Evolutionary conservation across 2,329 filamentous ascomycete species (phyloP).

Genomic region (Capronia epimyces): DNA sequence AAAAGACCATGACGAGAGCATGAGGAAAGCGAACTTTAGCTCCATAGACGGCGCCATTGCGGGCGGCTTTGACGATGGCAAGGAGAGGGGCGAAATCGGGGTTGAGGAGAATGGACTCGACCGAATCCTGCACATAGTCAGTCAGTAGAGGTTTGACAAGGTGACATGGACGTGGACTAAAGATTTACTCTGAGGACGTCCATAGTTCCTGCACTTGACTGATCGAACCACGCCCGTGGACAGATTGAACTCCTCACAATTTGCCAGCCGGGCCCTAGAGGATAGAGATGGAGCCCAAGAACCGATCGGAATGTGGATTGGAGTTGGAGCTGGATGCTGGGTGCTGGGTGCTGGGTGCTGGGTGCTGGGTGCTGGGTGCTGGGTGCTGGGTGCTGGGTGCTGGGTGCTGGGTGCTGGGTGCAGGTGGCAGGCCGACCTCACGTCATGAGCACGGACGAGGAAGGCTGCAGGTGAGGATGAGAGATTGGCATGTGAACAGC

Average conservation of each 20-base stretch:
- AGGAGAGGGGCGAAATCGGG: conserved; percentile 69
- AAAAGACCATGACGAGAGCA: conserved; percentile 94
- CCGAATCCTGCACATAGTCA: conserved; percentile 13
- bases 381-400: neutral
- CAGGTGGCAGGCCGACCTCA: neutral
- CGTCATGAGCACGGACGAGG: neutral
- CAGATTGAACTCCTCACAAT: neutral
- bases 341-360: too few relatives aligned
- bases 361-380: too few relatives aligned
- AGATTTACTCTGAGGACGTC: conserved; percentile 18
- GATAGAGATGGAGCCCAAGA: neutral
- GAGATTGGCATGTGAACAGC: neutral
- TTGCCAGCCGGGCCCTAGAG: too few relatives aligned
- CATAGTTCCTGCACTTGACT: conserved; percentile 3
- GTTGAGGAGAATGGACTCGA: conserved; percentile 23
- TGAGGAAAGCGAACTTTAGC: conserved; percentile 97
- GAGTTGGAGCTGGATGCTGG: too few relatives aligned
- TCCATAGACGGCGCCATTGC: conserved; percentile 96
- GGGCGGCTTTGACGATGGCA: conserved; percentile 81
- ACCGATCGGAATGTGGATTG: neutral
- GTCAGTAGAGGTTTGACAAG: neutral
- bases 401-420: too few relatives aligned
- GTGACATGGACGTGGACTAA: neutral
- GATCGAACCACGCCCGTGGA: neutral
- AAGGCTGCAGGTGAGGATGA: neutral